Percentiles rank a stretch among this genome's conserved stretches.
phyloP scores from a whole-genome alignment of 2,329 filamentous ascomycete species.

The Sphaerulina vaccinii region DNA sequence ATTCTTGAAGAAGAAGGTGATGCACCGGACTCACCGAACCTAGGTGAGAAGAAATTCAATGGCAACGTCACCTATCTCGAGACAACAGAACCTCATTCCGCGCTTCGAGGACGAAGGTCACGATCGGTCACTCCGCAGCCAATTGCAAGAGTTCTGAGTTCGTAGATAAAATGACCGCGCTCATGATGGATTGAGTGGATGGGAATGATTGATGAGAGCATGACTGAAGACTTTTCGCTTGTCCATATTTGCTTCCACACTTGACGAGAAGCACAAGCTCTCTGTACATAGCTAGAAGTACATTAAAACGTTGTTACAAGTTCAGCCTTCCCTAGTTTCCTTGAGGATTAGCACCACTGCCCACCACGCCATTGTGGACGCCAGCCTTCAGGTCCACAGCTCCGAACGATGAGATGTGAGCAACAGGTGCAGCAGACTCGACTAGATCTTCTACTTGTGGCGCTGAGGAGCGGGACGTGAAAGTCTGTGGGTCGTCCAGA shows the following conservation, averaged over 20 bases:
- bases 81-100: constrained; percentile 8
- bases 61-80: constrained; percentile 17
- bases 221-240: too few species aligned
- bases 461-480: background rate
- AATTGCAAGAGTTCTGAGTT: constrained; percentile 18
- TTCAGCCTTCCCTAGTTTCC: too few species aligned
- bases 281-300: too few species aligned
- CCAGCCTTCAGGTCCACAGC: constrained; percentile 6
- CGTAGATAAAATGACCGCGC: constrained; percentile 2
- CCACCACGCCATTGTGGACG: constrained; percentile 10
- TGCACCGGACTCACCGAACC: background rate
- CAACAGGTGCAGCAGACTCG: background rate
- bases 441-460: background rate
- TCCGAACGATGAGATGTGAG: background rate
- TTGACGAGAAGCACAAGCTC: too few species aligned
- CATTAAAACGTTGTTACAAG: too few species aligned
- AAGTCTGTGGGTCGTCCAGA: background rate
- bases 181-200: too few species aligned
- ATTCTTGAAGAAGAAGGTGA: constrained; percentile 15
- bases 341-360: constrained; percentile 2
- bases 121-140: constrained; percentile 12
- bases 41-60: constrained; percentile 15
- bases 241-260: too few species aligned
- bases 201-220: too few species aligned
- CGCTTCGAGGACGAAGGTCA: constrained; percentile 2